phyloP scores from a whole-genome alignment of 306 rosid genomes.

The Corylus americana region DNA sequence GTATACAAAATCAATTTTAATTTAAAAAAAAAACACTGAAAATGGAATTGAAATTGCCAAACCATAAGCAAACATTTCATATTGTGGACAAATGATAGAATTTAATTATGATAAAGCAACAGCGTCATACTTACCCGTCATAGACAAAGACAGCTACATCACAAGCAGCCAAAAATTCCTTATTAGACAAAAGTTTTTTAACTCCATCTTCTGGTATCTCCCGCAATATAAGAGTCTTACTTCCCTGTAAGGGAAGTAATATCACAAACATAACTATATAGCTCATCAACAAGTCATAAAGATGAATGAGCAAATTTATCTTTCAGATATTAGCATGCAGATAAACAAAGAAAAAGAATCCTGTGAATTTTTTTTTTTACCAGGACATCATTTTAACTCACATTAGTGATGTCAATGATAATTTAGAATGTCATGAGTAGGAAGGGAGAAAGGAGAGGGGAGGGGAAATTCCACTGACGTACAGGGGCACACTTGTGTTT shows the following conservation, averaged over 20 bases:
- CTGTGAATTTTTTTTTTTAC: constrained; percentile 15
- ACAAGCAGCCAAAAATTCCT: constrained; percentile 78
- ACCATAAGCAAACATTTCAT: neutral
- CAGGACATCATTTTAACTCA: constrained; percentile 20
- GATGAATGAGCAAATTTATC: neutral
- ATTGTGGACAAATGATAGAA: constrained; percentile 1
- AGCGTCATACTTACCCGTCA: constrained; percentile 58
- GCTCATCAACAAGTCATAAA: constrained; percentile 7
- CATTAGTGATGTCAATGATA: neutral
- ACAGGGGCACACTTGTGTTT: constrained; percentile 17
- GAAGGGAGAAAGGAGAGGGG: constrained; percentile 3
- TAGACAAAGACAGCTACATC: constrained; percentile 91
- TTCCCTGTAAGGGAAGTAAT: constrained; percentile 50
- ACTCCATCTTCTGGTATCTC: constrained; percentile 86
- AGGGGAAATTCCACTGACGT: constrained; percentile 10
- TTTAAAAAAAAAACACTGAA: neutral
- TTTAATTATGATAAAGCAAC: neutral
- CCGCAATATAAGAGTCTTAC: constrained; percentile 70
- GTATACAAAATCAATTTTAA: neutral
- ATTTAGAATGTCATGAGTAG: neutral
- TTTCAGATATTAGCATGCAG: neutral
- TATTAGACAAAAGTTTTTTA: constrained; percentile 44
- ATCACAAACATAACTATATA: constrained; percentile 33
- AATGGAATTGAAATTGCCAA: neutral
- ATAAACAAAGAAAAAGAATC: neutral